Conservation (phyloP, 75 land plant genomes). For the Cunninghamia lanceolata region DNA sequence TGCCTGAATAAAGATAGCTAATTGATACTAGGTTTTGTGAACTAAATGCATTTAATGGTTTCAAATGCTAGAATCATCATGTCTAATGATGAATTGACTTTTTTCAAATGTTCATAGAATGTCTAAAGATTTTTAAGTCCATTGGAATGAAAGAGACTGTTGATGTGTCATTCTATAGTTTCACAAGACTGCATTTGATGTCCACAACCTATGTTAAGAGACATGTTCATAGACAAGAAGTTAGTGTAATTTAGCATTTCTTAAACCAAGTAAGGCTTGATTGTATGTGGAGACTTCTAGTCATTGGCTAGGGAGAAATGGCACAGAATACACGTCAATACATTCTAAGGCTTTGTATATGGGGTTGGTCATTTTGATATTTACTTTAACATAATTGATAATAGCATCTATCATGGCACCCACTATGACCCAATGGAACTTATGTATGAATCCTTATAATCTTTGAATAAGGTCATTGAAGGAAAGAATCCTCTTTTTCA, state of each 20-base stretch:
- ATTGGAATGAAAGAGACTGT: neutral
- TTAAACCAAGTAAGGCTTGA: neutral
- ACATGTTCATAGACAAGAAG: neutral
- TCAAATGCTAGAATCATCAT: neutral
- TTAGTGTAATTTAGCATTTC: neutral
- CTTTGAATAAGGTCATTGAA: neutral
- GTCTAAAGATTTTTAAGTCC: neutral
- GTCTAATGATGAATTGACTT: neutral
- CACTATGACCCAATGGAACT: neutral
- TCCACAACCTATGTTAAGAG: neutral
- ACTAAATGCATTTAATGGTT: neutral
- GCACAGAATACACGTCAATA: neutral
- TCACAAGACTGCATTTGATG: neutral
- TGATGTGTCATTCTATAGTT: neutral
- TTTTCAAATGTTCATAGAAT: neutral
- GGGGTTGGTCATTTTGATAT: neutral
- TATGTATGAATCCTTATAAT: neutral
- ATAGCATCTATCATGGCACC: neutral
- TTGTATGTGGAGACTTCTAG: neutral
- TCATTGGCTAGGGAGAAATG: neutral
- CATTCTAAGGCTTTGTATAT: neutral
- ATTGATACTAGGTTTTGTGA: neutral
- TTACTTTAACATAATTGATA: too few species aligned
- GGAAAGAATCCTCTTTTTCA: neutral
- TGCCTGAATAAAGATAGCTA: neutral